phyloP scores from a whole-genome alignment of 2,329 filamentous ascomycete species.

The Phoma sp. region DNA sequence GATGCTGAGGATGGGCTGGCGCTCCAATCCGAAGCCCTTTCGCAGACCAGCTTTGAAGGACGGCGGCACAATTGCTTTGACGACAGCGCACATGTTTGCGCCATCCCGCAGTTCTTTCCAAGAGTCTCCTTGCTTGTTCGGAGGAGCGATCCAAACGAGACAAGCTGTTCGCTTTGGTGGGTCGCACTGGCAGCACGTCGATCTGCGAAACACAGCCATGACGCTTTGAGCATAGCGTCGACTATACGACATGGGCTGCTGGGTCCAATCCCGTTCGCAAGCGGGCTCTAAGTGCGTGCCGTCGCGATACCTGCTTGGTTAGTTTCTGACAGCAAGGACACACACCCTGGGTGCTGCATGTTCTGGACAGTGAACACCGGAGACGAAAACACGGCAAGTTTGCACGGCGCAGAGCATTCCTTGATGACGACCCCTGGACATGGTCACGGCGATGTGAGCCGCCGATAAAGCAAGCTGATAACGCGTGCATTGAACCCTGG shows the following conservation, averaged over 20 bases:
- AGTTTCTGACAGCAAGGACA: constrained; percentile 23
- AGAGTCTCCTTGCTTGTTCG: constrained; percentile 18
- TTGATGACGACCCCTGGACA: constrained; percentile 8
- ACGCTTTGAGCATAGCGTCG: constrained; percentile 24
- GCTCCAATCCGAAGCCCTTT: constrained; percentile 7
- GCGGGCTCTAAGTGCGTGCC: constrained; percentile 41
- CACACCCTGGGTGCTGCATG: constrained; percentile 1
- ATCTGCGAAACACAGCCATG: constrained; percentile 28
- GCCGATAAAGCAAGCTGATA: constrained; percentile 11
- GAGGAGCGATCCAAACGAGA: constrained; percentile 27
- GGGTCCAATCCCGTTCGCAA: constrained; percentile 17
- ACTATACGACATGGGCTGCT: constrained; percentile 10
- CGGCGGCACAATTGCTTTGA: constrained; percentile 2
- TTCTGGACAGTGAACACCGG: constrained; percentile 13
- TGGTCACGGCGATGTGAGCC: neutral
- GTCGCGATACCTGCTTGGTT: constrained; percentile 26
- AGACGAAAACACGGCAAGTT: neutral
- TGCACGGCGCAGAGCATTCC: constrained; percentile 16
- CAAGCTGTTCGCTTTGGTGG: constrained; percentile 27
- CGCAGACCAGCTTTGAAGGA: neutral
- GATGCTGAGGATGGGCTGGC: constrained; percentile 3
- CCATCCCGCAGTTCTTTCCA: constrained; percentile 9
- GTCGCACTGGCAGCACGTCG: constrained; percentile 40
- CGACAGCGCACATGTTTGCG: constrained; percentile 18
- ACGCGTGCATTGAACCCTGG: constrained; percentile 24